Percentiles rank a stretch among this genome's conserved stretches.
phyloP scores from a whole-genome alignment of 2,329 filamentous ascomycete genomes.

The Tolypocladium pustulatum region DNA sequence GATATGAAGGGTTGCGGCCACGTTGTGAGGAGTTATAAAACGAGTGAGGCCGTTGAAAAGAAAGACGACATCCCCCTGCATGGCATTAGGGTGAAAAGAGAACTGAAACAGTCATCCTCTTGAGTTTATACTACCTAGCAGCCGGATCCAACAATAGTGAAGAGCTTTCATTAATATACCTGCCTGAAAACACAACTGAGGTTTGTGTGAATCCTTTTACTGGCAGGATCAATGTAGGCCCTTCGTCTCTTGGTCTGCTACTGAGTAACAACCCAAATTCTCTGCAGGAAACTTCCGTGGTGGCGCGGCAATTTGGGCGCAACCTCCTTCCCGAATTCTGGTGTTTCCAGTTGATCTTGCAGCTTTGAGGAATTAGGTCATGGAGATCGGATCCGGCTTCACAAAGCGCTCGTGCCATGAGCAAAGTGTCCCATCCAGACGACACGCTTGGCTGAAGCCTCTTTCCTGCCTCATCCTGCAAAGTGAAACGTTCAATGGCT shows the following conservation, averaged over 20 bases:
- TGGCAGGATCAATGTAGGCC: too few relatives aligned
- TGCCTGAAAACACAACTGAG: neutral
- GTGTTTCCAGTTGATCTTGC: neutral
- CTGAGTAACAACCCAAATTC: neutral
- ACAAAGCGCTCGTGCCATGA: neutral
- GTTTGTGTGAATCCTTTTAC: neutral
- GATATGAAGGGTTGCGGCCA: conserved; percentile 20
- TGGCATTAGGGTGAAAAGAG: conserved; percentile 24
- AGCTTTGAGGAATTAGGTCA: neutral
- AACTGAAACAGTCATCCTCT: conserved; percentile 20
- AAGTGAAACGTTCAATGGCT: neutral
- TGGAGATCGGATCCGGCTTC: neutral
- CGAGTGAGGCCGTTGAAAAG: conserved; percentile 13
- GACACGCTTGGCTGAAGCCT: neutral
- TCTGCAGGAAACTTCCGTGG: neutral
- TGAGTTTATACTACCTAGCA: neutral
- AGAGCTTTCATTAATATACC: neutral
- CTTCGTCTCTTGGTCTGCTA: too few relatives aligned
- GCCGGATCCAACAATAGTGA: neutral
- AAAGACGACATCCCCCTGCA: conserved; percentile 28
- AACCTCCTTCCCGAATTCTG: neutral
- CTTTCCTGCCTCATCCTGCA: neutral
- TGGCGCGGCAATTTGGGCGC: too few relatives aligned
- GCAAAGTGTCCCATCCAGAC: neutral
- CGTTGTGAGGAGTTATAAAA: conserved; percentile 19